These are phyloP conservation scores for Quercus bicolor DNA, from an alignment of 306 rosid species.

Conservation along the genomic window DNA sequence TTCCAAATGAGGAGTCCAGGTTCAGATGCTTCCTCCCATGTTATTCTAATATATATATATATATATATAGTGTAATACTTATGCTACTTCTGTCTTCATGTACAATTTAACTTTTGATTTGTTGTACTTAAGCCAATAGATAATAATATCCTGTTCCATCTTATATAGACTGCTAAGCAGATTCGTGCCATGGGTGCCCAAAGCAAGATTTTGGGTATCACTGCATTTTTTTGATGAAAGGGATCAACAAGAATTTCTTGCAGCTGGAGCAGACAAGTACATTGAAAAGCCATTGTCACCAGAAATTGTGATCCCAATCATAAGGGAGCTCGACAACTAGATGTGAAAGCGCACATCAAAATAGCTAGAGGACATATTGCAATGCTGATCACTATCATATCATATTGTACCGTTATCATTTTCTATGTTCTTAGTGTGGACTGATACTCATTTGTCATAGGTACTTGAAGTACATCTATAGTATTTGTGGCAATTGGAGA, in stretches of 20 bases:
- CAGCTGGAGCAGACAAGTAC: constrained; percentile 20
- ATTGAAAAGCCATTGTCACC: constrained; percentile 22
- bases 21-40: too few species aligned
- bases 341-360: background rate
- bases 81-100: background rate
- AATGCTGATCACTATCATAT: background rate
- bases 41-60: too few species aligned
- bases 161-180: constrained; percentile 1
- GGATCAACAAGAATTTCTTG: constrained; percentile 8
- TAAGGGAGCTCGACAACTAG: constrained; percentile 12
- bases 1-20: too few species aligned
- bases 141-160: background rate
- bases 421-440: too few species aligned
- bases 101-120: background rate
- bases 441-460: too few species aligned
- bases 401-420: too few species aligned
- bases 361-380: background rate
- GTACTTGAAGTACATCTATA: too few species aligned
- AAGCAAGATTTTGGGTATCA: constrained; percentile 20
- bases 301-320: constrained; percentile 14
- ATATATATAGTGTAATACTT: too few species aligned
- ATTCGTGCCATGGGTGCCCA: constrained; percentile 16
- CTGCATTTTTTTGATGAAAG: background rate
- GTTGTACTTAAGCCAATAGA: background rate
- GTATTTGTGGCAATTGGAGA: too few species aligned